phyloP scores from a whole-genome alignment of 1,284 basidiomycete genomes.

The Filobasidium uniguttulatum region DNA sequence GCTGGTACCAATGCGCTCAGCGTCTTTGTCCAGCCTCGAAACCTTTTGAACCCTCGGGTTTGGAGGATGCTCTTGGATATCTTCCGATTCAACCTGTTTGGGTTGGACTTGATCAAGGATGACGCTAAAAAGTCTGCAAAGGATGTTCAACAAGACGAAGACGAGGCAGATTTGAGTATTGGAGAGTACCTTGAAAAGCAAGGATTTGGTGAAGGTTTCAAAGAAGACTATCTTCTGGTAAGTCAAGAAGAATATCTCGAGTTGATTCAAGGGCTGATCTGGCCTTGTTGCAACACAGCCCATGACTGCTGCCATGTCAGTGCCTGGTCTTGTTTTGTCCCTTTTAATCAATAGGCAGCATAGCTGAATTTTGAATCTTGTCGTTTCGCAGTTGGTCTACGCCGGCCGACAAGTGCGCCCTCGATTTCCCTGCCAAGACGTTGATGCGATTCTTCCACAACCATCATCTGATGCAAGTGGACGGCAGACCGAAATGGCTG shows the following conservation, averaged over 20 bases:
- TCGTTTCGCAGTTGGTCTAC: conserved; percentile 49
- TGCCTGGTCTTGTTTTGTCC: not conserved
- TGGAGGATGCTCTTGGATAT: conserved; percentile 69
- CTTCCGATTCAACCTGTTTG: conserved; percentile 59
- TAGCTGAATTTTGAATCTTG: not conserved
- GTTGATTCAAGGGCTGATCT: not conserved
- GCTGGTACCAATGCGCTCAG: conserved; percentile 50
- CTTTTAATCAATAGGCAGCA: not conserved
- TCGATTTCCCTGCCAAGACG: conserved; percentile 59
- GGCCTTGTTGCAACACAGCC: conserved; percentile 40
- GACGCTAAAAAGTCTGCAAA: conserved; percentile 28
- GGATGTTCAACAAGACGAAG: conserved; percentile 15
- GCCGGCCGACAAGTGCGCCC: conserved; percentile 54
- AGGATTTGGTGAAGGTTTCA: conserved; percentile 55
- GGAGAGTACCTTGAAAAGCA: conserved; percentile 55
- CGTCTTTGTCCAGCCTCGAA: conserved; percentile 52
- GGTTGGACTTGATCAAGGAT: conserved; percentile 35
- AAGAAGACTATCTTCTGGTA: conserved; percentile 66
- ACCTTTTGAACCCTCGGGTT: conserved; percentile 52
- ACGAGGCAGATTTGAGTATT: conserved; percentile 44
- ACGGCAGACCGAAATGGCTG: conserved; percentile 60
- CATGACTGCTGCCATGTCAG: conserved; percentile 56
- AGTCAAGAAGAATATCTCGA: conserved; percentile 21
- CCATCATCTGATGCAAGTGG: conserved; percentile 62
- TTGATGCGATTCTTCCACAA: conserved; percentile 66